These are phyloP conservation scores for Sordariomycetes sp. DNA, from an alignment of 2,329 filamentous ascomycete species.

Conservation along the genomic window DNA sequence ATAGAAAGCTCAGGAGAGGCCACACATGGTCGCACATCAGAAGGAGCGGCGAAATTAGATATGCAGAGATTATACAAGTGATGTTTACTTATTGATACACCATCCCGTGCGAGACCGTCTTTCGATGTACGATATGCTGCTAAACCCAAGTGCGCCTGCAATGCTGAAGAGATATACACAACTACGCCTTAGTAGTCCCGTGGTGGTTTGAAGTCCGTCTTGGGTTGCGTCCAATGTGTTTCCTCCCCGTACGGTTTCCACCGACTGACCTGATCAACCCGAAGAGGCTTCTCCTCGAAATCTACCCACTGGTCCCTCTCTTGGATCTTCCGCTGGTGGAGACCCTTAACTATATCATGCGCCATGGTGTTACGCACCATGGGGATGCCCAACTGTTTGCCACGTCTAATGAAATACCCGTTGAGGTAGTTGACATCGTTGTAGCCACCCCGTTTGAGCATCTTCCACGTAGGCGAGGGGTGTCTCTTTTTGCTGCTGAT, in stretches of 20 bases:
- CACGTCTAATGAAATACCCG: constrained; percentile 74
- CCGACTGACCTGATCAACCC: too few species aligned
- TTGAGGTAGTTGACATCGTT: constrained; percentile 80
- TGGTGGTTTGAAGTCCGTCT: background rate
- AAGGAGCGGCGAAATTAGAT: too few species aligned
- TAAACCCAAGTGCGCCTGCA: constrained; percentile 1
- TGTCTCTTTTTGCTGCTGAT: too few species aligned
- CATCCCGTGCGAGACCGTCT: too few species aligned
- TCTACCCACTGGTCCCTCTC: constrained; percentile 2
- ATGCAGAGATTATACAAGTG: too few species aligned
- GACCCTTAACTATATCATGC: constrained; percentile 64
- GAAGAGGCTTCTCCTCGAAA: constrained; percentile 3
- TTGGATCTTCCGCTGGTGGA: constrained; percentile 24
- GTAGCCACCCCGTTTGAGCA: constrained; percentile 53
- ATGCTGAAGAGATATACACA: background rate
- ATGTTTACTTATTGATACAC: too few species aligned
- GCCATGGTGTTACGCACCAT: constrained; percentile 67
- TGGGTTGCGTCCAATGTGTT: too few species aligned
- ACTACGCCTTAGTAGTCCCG: background rate
- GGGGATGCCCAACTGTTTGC: constrained; percentile 61
- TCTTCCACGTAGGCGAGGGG: too few species aligned
- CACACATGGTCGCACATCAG: too few species aligned
- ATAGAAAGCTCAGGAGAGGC: too few species aligned
- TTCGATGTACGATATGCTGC: too few species aligned
- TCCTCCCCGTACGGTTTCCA: too few species aligned